Evolutionary conservation across 129 eudicot genomes (phyloP).

Genomic region (Mikania micrantha): DNA sequence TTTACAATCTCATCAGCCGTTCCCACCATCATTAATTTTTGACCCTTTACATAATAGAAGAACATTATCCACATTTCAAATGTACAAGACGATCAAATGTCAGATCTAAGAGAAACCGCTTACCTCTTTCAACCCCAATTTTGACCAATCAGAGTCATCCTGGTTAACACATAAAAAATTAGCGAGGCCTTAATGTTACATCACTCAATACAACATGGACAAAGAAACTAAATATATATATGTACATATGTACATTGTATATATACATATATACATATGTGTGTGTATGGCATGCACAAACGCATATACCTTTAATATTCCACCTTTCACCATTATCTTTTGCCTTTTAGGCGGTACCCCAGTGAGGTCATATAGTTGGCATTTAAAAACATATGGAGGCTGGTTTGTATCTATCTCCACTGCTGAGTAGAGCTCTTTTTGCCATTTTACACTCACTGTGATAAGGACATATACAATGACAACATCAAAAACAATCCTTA

Average conservation of each 20-base stretch:
- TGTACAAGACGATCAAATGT: slow-evolving; percentile 1
- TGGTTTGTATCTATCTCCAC: slow-evolving; percentile 94
- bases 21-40: slow-evolving; percentile 98
- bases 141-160: slow-evolving; percentile 98
- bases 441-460: slow-evolving; percentile 98
- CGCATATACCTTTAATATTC: slow-evolving; percentile 66
- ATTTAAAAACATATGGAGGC: slow-evolving; percentile 87
- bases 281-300: slow-evolving; percentile 1
- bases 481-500: slow-evolving; percentile 19
- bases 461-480: slow-evolving; percentile 1
- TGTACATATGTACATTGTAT: too few species aligned
- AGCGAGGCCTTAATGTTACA: background rate
- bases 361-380: slow-evolving; percentile 87
- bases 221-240: background rate
- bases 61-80: background rate
- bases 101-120: slow-evolving; percentile 7
- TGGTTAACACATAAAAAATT: slow-evolving; percentile 20
- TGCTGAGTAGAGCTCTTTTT: slow-evolving; percentile 60
- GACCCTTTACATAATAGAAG: slow-evolving; percentile 53
- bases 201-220: background rate
- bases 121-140: slow-evolving; percentile 94
- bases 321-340: slow-evolving; percentile 95
- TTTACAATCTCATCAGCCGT: slow-evolving; percentile 93
- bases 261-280: too few species aligned
- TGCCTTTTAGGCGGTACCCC: slow-evolving; percentile 99